A percentile compares a stretch with the other conserved stretches of the same genome.
These are phyloP conservation scores for Aspergillus aculeatinus DNA, from an alignment of 2,329 filamentous ascomycete species.

Conservation along the genomic window DNA sequence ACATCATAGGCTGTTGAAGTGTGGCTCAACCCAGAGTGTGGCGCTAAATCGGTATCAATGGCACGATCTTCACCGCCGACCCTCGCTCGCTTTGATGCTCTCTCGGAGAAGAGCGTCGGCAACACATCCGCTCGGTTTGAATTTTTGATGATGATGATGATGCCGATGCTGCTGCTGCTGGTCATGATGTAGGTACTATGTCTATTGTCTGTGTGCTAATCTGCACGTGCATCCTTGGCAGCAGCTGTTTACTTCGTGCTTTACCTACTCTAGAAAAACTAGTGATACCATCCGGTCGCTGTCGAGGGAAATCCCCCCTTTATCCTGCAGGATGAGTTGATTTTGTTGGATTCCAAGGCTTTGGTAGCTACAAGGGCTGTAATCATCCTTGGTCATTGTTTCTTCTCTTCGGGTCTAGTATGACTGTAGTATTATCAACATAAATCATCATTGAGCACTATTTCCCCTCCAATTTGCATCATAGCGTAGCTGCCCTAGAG, in stretches of 20 bases:
- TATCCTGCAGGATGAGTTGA: neutral
- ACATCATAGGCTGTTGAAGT: conserved; percentile 18
- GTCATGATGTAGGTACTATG: neutral
- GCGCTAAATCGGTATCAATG: conserved; percentile 13
- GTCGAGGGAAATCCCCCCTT: neutral
- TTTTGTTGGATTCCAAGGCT: neutral
- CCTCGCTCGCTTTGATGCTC: neutral
- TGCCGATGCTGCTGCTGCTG: too few relatives aligned
- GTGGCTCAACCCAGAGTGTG: conserved; percentile 23
- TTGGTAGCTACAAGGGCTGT: neutral
- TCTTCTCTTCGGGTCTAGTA: neutral
- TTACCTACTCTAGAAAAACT: neutral
- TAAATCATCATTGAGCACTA: too few relatives aligned
- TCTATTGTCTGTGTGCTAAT: neutral
- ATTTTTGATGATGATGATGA: neutral
- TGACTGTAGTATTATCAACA: neutral
- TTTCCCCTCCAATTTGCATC: neutral
- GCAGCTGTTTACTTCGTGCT: neutral
- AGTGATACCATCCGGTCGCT: neutral
- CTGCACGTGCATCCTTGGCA: conserved; percentile 4
- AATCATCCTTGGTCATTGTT: neutral
- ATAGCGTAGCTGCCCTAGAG: neutral
- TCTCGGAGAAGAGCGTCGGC: conserved; percentile 16
- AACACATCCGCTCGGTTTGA: neutral
- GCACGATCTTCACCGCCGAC: conserved; percentile 24